Evolutionary conservation across 352 stramenopile genomes (phyloP).

Genomic region (Phytophthora melonis): DNA sequence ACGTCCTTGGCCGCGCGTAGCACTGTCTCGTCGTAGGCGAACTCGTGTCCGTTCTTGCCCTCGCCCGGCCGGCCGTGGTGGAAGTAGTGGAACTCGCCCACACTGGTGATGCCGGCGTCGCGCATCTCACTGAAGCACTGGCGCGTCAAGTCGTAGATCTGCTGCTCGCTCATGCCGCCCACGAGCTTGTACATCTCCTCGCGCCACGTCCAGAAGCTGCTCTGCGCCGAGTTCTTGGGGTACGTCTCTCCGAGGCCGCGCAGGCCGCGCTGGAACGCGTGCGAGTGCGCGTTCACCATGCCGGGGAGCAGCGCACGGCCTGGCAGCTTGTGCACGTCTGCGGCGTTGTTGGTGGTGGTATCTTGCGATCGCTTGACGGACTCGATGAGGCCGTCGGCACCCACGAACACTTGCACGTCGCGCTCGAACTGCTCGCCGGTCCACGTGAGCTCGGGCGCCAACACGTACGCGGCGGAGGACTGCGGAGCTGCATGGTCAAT

Average conservation of each 20-base stretch:
- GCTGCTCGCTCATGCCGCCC: conserved; percentile 63
- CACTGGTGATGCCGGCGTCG: conserved; percentile 78
- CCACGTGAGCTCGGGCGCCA: conserved; percentile 77
- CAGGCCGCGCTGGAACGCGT: conserved; percentile 79
- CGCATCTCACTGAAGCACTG: conserved; percentile 87
- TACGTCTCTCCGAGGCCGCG: conserved; percentile 83
- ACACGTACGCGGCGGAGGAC: conserved; percentile 49
- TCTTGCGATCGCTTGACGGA: conserved; percentile 36
- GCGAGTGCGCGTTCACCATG: conserved; percentile 87
- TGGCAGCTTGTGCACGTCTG: conserved; percentile 44
- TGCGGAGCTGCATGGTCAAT: conserved; percentile 33
- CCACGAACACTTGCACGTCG: conserved; percentile 62
- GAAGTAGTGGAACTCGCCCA: conserved; percentile 87
- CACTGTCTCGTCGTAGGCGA: conserved; percentile 79
- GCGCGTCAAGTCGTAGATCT: conserved; percentile 72
- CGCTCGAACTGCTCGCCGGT: conserved; percentile 63
- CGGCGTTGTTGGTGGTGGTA: background rate
- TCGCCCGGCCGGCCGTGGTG: conserved; percentile 61
- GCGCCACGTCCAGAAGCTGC: conserved; percentile 86
- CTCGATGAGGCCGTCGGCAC: conserved; percentile 55
- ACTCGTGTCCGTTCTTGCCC: conserved; percentile 47
- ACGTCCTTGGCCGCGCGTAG: conserved; percentile 68
- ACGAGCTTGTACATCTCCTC: conserved; percentile 89
- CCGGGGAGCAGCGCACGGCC: conserved; percentile 67
- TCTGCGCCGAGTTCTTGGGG: conserved; percentile 50